phyloP scores from a whole-genome alignment of 2,329 filamentous ascomycete species.

The Xylariaceae sp. region DNA sequence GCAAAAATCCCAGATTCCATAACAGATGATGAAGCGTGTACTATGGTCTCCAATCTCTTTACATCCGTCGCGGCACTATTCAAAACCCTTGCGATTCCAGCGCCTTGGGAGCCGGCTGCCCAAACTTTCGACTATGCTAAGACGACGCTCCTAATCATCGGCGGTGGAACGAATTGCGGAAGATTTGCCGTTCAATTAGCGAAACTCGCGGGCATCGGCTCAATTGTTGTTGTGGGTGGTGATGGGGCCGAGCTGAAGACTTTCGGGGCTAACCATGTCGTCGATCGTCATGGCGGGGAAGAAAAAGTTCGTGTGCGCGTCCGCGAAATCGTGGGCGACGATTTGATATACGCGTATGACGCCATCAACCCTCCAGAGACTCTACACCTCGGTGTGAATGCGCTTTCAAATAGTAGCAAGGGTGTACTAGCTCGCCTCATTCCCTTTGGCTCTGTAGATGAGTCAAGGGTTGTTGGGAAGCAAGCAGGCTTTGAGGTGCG shows the following conservation, averaged over 20 bases:
- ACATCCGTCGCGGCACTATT: constrained; percentile 35
- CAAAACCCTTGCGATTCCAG: constrained; percentile 26
- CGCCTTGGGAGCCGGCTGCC: constrained; percentile 23
- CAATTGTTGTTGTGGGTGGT: constrained; percentile 36
- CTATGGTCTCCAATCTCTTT: constrained; percentile 35
- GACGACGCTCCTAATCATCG: constrained; percentile 29
- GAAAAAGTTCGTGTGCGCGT: constrained; percentile 32
- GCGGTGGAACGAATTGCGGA: constrained; percentile 34
- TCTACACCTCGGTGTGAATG: constrained; percentile 22
- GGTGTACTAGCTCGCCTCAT: constrained; percentile 32
- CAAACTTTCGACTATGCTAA: constrained; percentile 24
- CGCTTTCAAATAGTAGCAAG: constrained; percentile 34
- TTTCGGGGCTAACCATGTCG: constrained; percentile 38
- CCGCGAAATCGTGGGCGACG: constrained; percentile 35
- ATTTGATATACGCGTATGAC: constrained; percentile 37
- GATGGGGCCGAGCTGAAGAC: constrained; percentile 29
- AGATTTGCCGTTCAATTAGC: constrained; percentile 33
- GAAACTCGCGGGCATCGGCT: constrained; percentile 34
- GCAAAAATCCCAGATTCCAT: constrained; percentile 33
- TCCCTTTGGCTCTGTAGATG: constrained; percentile 23
- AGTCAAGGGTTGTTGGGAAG: constrained; percentile 29
- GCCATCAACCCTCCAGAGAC: constrained; percentile 24
- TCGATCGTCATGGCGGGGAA: constrained; percentile 35
- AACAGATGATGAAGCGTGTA: constrained; percentile 34
- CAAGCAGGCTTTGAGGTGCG: constrained; percentile 30